These are phyloP conservation scores for Cercospora janseana DNA, from an alignment of 2,329 filamentous ascomycete genomes.

Conservation along the genomic window DNA sequence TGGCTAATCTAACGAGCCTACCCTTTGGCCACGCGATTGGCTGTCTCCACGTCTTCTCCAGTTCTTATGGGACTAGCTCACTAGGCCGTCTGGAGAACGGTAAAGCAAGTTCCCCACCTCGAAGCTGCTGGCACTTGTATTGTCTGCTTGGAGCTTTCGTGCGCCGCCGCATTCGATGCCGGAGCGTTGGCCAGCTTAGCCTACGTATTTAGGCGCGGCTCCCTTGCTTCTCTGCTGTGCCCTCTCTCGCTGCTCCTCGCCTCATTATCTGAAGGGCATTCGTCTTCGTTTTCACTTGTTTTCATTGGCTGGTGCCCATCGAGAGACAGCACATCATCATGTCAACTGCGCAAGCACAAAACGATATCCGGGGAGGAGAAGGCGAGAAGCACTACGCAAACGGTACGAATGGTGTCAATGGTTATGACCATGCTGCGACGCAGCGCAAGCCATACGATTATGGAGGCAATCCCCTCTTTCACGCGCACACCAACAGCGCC, in stretches of 20 bases:
- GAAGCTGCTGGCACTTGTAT: not conserved
- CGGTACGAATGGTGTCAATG: conserved; percentile 31
- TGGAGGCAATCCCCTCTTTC: conserved; percentile 52
- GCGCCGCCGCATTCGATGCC: conserved; percentile 6
- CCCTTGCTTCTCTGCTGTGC: conserved; percentile 6
- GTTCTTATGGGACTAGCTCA: conserved; percentile 9
- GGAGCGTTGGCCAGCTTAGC: conserved; percentile 15
- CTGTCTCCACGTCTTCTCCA: conserved; percentile 16
- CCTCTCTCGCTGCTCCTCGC: conserved; percentile 12
- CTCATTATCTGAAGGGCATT: conserved; percentile 2
- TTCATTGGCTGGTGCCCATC: not conserved
- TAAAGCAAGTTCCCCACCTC: conserved; percentile 15
- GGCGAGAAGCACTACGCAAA: conserved; percentile 29
- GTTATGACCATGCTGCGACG: conserved; percentile 42
- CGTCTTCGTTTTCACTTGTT: not conserved
- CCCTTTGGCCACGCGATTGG: conserved; percentile 22
- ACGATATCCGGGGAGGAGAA: conserved; percentile 29
- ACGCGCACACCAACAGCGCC: conserved; percentile 46
- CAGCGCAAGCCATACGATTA: conserved; percentile 51
- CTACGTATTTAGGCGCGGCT: conserved; percentile 18
- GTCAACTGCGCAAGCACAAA: conserved; percentile 45
- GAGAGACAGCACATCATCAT: conserved; percentile 33
- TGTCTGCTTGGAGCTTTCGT: conserved; percentile 12
- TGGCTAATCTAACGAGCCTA: conserved; percentile 21
- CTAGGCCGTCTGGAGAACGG: conserved; percentile 15